Base-by-base conservation (phyloP, 768 basidiomycete species). In the Mycena indigotica region DNA sequence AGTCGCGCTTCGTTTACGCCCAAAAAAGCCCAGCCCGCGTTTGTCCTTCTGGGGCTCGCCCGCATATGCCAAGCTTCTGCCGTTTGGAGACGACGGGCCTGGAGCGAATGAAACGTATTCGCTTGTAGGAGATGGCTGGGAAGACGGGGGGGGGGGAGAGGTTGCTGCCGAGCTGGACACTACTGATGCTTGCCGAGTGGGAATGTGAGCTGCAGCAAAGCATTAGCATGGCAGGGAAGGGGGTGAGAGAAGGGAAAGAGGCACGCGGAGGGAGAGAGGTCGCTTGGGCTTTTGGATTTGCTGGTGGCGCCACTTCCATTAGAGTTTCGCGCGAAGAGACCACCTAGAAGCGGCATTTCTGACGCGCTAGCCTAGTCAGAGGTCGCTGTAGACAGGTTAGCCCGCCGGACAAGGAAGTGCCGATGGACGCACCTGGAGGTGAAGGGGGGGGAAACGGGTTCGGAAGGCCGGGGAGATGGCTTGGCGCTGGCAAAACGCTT, bases 261-360 rank as follows among this genome's bases (percentile, higher is more conserved):
- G 46, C n/a, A 48, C 46, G 46, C 46, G 46, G 50, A 29, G 19
- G 52, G 21, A 24, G 55, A 29, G 3, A 30, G 29, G 58, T 35
- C 53, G 55, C 23, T 16, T 25, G 28, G n/a, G 50, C 21, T 57
- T 52, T 52, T 52, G 17, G 56, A 48, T 52, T 53, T 46, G 28
- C 19, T 38, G 15, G 51, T 53, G 39, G 38, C 28, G 46, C 39
- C 28, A 28, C 21, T 44, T 13, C 41, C 41, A 44, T 44, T 44
- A 16, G 41, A 44, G 41, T 44, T 44, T 39, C 60, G 60, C 49
- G 60, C 24, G 52, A 62, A 62, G 45, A 62, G 50, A 30, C 61
- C 61, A 53, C 56, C 61, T 52, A 62, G 61, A 60, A 66, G 60
- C 26, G 61, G 44, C 61, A 62, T 62, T 8, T 13, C 21, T 21